Evolutionary conservation across 257 asterid genomes (phyloP).

Genomic region (Solanum pinnatisectum): DNA sequence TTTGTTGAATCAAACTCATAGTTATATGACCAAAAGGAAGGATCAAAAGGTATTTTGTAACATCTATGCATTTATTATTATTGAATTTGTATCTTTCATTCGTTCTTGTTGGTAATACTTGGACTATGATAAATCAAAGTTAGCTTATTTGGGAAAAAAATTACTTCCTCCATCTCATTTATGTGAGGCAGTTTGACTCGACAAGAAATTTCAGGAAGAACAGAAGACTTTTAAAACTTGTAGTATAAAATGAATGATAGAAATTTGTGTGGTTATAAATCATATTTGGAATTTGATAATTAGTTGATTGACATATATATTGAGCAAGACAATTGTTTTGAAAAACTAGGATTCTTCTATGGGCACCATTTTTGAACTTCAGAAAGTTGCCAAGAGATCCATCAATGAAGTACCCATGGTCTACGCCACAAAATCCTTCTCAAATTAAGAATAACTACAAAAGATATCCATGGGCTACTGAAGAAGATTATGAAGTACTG

Average conservation of each 20-base stretch:
- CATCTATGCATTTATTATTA: not conserved
- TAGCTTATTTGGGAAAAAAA: not conserved
- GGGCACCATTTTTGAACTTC: conserved; percentile 92
- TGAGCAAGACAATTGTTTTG: no score
- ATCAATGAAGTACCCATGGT: conserved; percentile 75
- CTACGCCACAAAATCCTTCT: conserved; percentile 52
- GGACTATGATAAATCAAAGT: not conserved
- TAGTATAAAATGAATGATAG: no score
- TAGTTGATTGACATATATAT: no score
- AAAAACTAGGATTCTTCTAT: conserved; percentile 39
- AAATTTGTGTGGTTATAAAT: no score
- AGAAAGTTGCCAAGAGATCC: conserved; percentile 80
- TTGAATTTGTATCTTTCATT: not conserved
- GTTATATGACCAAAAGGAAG: not conserved
- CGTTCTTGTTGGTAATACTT: not conserved
- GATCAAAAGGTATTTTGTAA: not conserved
- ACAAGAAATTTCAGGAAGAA: no score
- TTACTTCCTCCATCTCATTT: no score
- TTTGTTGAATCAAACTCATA: not conserved
- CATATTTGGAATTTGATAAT: no score
- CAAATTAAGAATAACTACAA: conserved; percentile 37
- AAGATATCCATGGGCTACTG: conserved; percentile 69
- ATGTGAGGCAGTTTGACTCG: no score
- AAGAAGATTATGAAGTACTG: conserved; percentile 57
- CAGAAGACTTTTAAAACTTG: no score